Percentiles rank a stretch among this genome's conserved stretches.
phyloP scores from a whole-genome alignment of 2,329 filamentous ascomycete genomes.

The Colletotrichum aenigma region DNA sequence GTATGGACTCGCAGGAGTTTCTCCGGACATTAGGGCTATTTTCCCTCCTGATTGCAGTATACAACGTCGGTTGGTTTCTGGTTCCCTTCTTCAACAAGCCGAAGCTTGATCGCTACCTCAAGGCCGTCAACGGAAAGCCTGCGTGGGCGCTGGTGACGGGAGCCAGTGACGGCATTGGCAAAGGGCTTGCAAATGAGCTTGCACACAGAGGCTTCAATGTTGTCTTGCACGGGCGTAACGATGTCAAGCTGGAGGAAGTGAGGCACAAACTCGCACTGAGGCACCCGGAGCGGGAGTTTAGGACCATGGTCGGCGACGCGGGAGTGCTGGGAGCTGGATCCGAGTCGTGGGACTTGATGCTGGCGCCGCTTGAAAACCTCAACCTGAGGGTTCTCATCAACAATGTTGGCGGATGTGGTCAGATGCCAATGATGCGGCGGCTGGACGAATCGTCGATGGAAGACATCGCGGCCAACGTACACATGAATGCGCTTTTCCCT shows the following conservation, averaged over 20 bases:
- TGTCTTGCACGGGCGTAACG: slow-evolving; percentile 60
- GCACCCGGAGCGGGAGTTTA: slow-evolving; percentile 43
- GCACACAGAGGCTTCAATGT: slow-evolving; percentile 57
- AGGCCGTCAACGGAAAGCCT: slow-evolving; percentile 20
- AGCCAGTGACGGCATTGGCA: slow-evolving; percentile 59
- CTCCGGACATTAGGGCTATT: background rate
- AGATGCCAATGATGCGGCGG: background rate
- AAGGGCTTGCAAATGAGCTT: slow-evolving; percentile 55
- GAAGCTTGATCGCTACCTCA: slow-evolving; percentile 26
- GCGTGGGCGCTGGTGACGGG: slow-evolving; percentile 57
- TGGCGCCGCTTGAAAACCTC: slow-evolving; percentile 11
- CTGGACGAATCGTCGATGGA: slow-evolving; percentile 1
- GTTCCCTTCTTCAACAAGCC: slow-evolving; percentile 1
- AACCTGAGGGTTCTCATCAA: slow-evolving; percentile 25
- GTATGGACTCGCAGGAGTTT: background rate
- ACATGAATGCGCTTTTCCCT: slow-evolving; percentile 16
- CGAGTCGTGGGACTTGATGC: slow-evolving; percentile 10
- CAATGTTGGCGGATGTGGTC: slow-evolving; percentile 20
- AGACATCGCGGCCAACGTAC: background rate
- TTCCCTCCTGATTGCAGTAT: background rate
- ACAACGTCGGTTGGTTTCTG: slow-evolving; percentile 2
- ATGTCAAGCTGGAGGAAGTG: slow-evolving; percentile 48
- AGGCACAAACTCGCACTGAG: slow-evolving; percentile 38
- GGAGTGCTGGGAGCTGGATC: slow-evolving; percentile 14
- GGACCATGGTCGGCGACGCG: slow-evolving; percentile 49